Conservation (phyloP, 2,329 filamentous ascomycete genomes). For the Aspergillus fructus region DNA sequence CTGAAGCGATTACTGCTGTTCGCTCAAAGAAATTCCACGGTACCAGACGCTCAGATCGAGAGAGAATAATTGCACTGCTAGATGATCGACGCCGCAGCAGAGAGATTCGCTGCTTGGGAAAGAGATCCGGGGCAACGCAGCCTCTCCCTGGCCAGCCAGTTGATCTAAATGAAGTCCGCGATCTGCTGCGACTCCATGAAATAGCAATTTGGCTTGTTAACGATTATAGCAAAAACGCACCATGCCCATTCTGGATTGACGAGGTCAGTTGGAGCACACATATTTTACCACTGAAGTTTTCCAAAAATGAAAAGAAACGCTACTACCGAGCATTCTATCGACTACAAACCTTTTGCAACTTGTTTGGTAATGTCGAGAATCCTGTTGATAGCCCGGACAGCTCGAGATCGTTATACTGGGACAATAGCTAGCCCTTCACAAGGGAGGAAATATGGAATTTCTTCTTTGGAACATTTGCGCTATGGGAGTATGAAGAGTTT, state of each 20-base stretch:
- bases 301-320: constrained; percentile 13
- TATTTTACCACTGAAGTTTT: constrained; percentile 11
- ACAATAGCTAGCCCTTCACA: background rate
- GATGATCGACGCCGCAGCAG: constrained; percentile 19
- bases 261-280: background rate
- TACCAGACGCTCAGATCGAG: background rate
- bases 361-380: constrained; percentile 12
- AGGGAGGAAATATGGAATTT: background rate
- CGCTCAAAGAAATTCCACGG: constrained; percentile 17
- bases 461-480: background rate
- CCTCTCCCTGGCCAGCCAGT: background rate
- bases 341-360: constrained; percentile 15
- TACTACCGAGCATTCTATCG: constrained; percentile 18
- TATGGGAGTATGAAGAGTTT: background rate
- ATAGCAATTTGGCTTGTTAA: background rate
- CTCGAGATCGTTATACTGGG: background rate
- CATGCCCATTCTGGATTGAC: background rate
- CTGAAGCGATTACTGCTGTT: constrained; percentile 20
- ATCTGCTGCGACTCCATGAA: background rate
- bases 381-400: background rate
- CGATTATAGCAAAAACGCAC: background rate
- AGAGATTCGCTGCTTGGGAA: constrained; percentile 9
- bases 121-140: background rate
- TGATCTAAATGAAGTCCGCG: background rate
- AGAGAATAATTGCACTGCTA: constrained; percentile 16